Evolutionary conservation across 306 rosid species (phyloP), one percentile per base, ranked within the genome.

Genomic region (Lupinus albus): DNA sequence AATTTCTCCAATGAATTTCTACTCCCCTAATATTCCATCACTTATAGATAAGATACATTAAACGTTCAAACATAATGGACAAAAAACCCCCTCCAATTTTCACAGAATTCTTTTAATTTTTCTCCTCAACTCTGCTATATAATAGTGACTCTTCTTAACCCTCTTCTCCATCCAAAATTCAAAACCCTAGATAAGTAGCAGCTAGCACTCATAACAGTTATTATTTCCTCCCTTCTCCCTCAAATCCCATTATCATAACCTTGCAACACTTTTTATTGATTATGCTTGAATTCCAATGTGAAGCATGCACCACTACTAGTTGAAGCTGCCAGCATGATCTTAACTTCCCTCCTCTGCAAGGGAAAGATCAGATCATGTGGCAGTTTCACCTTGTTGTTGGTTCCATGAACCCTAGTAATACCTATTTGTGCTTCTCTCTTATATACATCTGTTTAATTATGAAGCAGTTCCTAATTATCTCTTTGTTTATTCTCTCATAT

Each of bases 321-420:
- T 94, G 97, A 94, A 94, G 99, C 99, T 94, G 99, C 99, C 99
- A 94, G 99, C 99, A 90, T 94, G 99, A 94, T 94, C 99, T 94
- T 83, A 90, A 85, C 89, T 81, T 85, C 62, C 80, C 87, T 75
- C 86, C 25, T 74, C 30, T 25, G 36, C 17, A 65, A 86, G 59
- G 86, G 88, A 78, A 83, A 78, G 91, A 85, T 93, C 89, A 93
- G 99, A 93, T 90, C 99, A 94, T 94, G 89, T 75, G 91, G 91
- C 91, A 90, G 99, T 86, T 94, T 94, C 99, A 94, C 95, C 99
- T 80, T 0, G 88, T 85, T 86, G 80, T 64, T 84, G 90, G 80
- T 32, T 38, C 88, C 82, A 83, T 79, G 83, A 79, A 72, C 80
- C 80, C 86, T 72, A 76, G 2, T 25, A 79, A 13, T 0, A 8